A percentile compares a stretch with the other conserved stretches of the same genome.
phyloP scores from a whole-genome alignment of 2,329 filamentous ascomycete genomes.

The Paracoccidioides brasiliensis region DNA sequence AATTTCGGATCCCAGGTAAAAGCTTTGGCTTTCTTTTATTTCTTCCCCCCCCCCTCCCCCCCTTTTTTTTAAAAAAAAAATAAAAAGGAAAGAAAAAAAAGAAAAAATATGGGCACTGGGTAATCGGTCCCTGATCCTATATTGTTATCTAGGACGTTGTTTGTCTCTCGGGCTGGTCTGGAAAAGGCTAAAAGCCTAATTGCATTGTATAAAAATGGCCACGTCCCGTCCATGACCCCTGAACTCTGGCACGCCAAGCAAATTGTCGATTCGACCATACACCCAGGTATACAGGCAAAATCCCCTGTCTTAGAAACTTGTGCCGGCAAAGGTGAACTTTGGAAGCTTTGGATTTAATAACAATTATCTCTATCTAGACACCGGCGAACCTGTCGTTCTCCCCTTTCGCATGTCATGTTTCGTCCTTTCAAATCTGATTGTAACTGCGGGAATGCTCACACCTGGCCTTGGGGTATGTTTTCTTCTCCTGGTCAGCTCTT shows the following conservation, averaged over 20 bases:
- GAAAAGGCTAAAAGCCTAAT: constrained; percentile 76
- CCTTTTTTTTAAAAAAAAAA: neutral
- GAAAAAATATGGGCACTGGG: neutral
- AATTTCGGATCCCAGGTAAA: constrained; percentile 91
- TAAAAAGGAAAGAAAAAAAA: too few relatives aligned
- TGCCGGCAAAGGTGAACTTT: neutral
- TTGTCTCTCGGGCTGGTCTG: constrained; percentile 64
- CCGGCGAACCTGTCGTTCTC: constrained; percentile 77
- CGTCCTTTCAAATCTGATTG: constrained; percentile 82
- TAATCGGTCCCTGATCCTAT: neutral
- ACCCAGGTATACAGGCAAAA: constrained; percentile 55
- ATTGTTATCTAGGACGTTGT: constrained; percentile 54
- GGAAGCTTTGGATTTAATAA: neutral
- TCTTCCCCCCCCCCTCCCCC: constrained; percentile 6
- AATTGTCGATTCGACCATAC: constrained; percentile 88
- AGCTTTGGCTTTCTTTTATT: constrained; percentile 4
- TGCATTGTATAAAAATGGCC: constrained; percentile 73
- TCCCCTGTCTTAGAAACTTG: neutral
- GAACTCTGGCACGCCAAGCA: constrained; percentile 95
- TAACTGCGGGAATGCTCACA: constrained; percentile 94
- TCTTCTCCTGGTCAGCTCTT: neutral
- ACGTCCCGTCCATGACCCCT: constrained; percentile 63
- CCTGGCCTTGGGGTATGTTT: constrained; percentile 58
- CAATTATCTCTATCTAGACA: constrained; percentile 47
- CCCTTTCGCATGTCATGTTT: constrained; percentile 98